Percentiles rank a stretch among this genome's conserved stretches.
These are phyloP conservation scores for Caryopteris hybrid DNA, from an alignment of 305 asterid genomes.

Conservation along the genomic window DNA sequence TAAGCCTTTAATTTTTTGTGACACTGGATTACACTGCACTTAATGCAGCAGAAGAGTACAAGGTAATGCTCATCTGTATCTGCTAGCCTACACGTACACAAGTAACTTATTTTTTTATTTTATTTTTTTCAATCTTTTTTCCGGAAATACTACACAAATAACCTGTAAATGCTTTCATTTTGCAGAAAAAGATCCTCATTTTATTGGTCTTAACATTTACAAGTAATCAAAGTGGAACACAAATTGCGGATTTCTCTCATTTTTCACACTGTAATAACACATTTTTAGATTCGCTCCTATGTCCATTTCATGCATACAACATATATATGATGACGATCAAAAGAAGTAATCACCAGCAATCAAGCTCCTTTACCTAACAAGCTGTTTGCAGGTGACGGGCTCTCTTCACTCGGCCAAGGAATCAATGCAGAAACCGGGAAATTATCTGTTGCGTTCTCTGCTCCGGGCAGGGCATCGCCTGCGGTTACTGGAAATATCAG, in stretches of 20 bases:
- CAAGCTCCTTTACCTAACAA: conserved; percentile 42
- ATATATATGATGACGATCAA: conserved; percentile 1
- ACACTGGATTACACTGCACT: too few species aligned
- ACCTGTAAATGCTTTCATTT: too few species aligned
- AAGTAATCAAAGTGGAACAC: neutral
- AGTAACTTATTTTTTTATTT: too few species aligned
- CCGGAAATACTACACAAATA: too few species aligned
- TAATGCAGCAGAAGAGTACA: too few species aligned
- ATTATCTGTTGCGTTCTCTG: conserved; percentile 24
- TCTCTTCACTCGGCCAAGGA: conserved; percentile 62
- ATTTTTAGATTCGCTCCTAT: neutral
- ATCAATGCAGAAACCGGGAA: conserved; percentile 77
- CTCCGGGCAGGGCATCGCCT: conserved; percentile 15
- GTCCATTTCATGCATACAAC: neutral
- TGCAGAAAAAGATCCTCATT: too few species aligned
- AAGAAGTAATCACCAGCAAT: neutral
- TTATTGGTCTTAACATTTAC: too few species aligned
- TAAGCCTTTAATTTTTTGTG: too few species aligned
- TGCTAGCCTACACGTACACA: too few species aligned
- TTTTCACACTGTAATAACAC: neutral
- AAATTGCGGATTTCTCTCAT: neutral
- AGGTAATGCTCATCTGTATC: too few species aligned
- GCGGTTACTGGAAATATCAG: conserved; percentile 28
- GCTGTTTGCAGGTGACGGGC: conserved; percentile 64
- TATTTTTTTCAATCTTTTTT: too few species aligned